Evolutionary conservation across 2,329 filamentous ascomycete genomes (phyloP), one percentile per base, ranked within the genome.

Genomic region (Monosporascus sp.): DNA sequence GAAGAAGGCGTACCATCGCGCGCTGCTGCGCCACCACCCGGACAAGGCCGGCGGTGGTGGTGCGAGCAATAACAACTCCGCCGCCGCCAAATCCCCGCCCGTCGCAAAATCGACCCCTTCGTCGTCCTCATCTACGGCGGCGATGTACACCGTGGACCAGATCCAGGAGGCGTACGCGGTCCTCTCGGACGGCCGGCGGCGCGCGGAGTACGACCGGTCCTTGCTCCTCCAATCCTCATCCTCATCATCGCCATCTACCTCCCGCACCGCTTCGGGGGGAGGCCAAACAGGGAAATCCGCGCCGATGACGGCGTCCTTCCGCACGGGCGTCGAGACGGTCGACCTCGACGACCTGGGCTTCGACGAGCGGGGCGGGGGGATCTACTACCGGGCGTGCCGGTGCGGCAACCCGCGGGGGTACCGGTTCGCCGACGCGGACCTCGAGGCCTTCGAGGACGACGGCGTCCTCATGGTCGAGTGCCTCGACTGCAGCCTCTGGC

Each of bases 391-490:
- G 44, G 62, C 73, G 17, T 88, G 85, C 69, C 79, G 85, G 50
- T 88, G 85, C 66, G 85, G 85, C 40, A 86, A 86, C 65, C 72
- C 75, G 34, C 74, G 77, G 40, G 84, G 84, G 1, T 88, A 82
- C 64, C 66, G 78, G 27, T 79, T 87, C 57, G 71, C 68, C 17
- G 84, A 87, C 68, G 69, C 67, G 8, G 83, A 87, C 64, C 70
- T 88, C 48, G 80, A 84, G 58, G 81, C 80, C 63, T 80, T 77
- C 40, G 76, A 74, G 46, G 79, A 82, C 49, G 74, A 80, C 57
- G 80, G 84, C 8, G 82, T 85, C 64, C 67, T 87, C 47, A 75
- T 86, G 66, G 83, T 88, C 41, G 84, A 82, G 11, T 88, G 85
- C 62, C 74, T 76, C 52, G 84, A 86, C 61, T 88, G 85, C 59